phyloP scores from a whole-genome alignment of 345 rosid genomes.

The Boechera retrofracta region DNA sequence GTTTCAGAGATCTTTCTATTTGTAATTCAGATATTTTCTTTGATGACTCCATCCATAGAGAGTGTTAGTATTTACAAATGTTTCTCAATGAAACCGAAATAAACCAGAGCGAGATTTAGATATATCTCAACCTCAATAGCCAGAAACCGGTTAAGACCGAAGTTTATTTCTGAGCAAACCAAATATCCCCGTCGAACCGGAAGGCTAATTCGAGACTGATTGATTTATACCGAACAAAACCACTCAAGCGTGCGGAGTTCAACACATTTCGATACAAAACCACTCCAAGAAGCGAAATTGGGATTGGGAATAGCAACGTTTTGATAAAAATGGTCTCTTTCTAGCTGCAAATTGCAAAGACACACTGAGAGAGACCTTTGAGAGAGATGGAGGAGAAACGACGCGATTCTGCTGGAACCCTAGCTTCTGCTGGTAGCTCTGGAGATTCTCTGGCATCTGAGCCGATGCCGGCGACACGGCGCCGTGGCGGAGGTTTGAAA shows the following conservation, averaged over 20 bases:
- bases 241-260: background rate
- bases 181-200: background rate
- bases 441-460: slow-evolving; percentile 65
- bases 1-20: no score
- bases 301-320: slow-evolving; percentile 38
- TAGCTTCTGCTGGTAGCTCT: slow-evolving; percentile 45
- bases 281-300: slow-evolving; percentile 31
- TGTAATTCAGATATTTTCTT: no score
- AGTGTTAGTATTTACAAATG: no score
- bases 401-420: slow-evolving; percentile 57
- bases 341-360: slow-evolving; percentile 28
- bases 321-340: slow-evolving; percentile 17
- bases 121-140: background rate
- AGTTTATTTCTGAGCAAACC: background rate
- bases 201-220: slow-evolving; percentile 13
- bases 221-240: slow-evolving; percentile 25
- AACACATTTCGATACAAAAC: background rate
- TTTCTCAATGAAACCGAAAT: no score
- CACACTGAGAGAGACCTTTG: slow-evolving; percentile 15
- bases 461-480: slow-evolving; percentile 57
- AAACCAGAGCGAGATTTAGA: background rate
- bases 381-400: slow-evolving; percentile 67
- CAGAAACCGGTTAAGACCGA: background rate
- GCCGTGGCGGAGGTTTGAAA: slow-evolving; percentile 74
- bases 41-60: no score